A percentile compares a stretch with the other conserved stretches of the same genome.
Conservation (phyloP, 768 basidiomycete genomes). For the Auriscalpium orientale region DNA sequence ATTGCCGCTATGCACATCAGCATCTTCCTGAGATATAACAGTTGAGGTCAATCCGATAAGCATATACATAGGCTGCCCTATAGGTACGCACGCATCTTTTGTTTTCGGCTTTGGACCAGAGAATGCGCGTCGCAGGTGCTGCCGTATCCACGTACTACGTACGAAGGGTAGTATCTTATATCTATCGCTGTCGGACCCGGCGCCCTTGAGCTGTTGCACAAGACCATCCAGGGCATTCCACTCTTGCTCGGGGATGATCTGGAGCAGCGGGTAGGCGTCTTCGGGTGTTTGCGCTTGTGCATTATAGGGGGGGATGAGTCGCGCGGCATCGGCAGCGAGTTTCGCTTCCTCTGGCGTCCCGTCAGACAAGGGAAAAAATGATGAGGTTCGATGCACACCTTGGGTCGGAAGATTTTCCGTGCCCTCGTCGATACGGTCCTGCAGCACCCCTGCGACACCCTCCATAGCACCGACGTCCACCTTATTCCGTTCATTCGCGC, state of each 20-base stretch:
- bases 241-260: constrained; percentile 75
- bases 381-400: constrained; percentile 36
- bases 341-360: constrained; percentile 55
- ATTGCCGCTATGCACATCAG: constrained; percentile 79
- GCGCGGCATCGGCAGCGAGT: constrained; percentile 49
- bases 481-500: constrained; percentile 80
- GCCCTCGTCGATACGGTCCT: constrained; percentile 73
- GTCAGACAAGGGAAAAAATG: neutral
- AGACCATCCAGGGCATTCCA: constrained; percentile 52
- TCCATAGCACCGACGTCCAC: constrained; percentile 88
- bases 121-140: constrained; percentile 43
- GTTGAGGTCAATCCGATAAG: neutral
- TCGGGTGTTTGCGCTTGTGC: constrained; percentile 55
- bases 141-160: constrained; percentile 63
- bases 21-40: constrained; percentile 47
- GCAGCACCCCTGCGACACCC: constrained; percentile 71
- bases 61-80: no score
- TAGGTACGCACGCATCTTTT: constrained; percentile 41
- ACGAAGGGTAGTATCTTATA: constrained; percentile 51
- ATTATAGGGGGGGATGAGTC: constrained; percentile 74
- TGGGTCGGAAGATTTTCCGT: constrained; percentile 60
- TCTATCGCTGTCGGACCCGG: constrained; percentile 40
- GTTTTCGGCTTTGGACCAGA: constrained; percentile 44
- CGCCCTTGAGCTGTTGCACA: constrained; percentile 48
- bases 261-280: constrained; percentile 68